These are phyloP conservation scores for Polytrichum formosum DNA, from an alignment of 225 moss, liverwort and hornwort species.

Conservation along the genomic window DNA sequence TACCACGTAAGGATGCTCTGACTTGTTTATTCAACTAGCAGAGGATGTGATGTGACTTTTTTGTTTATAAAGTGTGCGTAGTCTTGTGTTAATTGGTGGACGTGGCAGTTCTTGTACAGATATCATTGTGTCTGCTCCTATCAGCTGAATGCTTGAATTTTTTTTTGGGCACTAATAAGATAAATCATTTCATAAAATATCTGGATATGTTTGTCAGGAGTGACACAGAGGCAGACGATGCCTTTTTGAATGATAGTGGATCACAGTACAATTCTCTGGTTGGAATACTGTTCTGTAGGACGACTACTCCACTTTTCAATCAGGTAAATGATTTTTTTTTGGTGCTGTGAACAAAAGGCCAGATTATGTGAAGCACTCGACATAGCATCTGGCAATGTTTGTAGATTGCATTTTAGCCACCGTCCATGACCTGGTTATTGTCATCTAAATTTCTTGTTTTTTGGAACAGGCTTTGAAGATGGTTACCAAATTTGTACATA, in stretches of 20 bases:
- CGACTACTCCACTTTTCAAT: slow-evolving; percentile 56
- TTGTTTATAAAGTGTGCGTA: too few species aligned
- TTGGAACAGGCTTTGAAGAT: slow-evolving; percentile 56
- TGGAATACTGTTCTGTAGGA: slow-evolving; percentile 50
- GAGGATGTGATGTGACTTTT: too few species aligned
- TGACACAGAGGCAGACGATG: slow-evolving; percentile 64
- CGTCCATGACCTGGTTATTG: background rate
- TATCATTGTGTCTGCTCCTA: too few species aligned
- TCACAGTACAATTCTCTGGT: slow-evolving; percentile 62
- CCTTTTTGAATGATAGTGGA: slow-evolving; percentile 63
- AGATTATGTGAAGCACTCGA: background rate
- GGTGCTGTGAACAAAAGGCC: background rate
- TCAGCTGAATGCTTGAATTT: too few species aligned
- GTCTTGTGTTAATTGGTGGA: too few species aligned
- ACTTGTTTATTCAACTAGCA: too few species aligned
- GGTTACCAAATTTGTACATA: slow-evolving; percentile 72
- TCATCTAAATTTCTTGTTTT: slow-evolving; percentile 16
- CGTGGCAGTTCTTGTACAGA: too few species aligned
- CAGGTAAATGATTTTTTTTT: slow-evolving; percentile 29
- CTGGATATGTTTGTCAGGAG: slow-evolving; percentile 31
- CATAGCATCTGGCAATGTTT: too few species aligned
- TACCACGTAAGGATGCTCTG: slow-evolving; percentile 40
- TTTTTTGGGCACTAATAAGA: too few species aligned
- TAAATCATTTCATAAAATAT: background rate
- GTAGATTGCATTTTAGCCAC: too few species aligned